phyloP scores from a whole-genome alignment of 2,329 filamentous ascomycete species.

The Scortechinia acanthostroma region DNA sequence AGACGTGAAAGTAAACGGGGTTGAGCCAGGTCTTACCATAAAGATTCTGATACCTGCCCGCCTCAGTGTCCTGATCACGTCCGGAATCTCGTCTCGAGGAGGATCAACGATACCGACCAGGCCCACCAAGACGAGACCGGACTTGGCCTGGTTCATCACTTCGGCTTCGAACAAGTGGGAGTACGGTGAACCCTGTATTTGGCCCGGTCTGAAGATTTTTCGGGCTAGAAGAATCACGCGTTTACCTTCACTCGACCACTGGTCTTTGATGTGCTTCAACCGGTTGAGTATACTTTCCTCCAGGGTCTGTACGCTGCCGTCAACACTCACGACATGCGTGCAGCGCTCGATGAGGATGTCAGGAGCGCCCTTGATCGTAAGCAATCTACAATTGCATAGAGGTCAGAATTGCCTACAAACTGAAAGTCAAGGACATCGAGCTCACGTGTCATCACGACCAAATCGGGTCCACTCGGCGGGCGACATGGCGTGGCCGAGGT shows the following conservation, averaged over 20 bases:
- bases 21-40: slow-evolving; percentile 47
- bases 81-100: slow-evolving; percentile 48
- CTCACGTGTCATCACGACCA: slow-evolving; percentile 16
- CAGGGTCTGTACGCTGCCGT: slow-evolving; percentile 43
- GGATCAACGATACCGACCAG: slow-evolving; percentile 53
- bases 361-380: slow-evolving; percentile 75
- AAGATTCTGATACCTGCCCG: slow-evolving; percentile 69
- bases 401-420: neutral
- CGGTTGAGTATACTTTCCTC: slow-evolving; percentile 29
- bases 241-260: slow-evolving; percentile 63
- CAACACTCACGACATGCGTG: slow-evolving; percentile 41
- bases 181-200: no score
- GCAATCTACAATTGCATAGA: neutral
- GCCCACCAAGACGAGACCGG: slow-evolving; percentile 41
- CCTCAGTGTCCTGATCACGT: slow-evolving; percentile 53
- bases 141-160: slow-evolving; percentile 40
- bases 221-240: slow-evolving; percentile 61
- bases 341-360: slow-evolving; percentile 66
- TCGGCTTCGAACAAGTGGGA: slow-evolving; percentile 48
- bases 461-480: slow-evolving; percentile 15
- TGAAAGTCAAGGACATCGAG: neutral
- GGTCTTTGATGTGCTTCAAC: slow-evolving; percentile 55
- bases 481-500: slow-evolving; percentile 26
- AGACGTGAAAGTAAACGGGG: neutral
- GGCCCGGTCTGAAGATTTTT: no score